Conservation (phyloP, 1,139 yeast species). For the Pichiaceae sp. region DNA sequence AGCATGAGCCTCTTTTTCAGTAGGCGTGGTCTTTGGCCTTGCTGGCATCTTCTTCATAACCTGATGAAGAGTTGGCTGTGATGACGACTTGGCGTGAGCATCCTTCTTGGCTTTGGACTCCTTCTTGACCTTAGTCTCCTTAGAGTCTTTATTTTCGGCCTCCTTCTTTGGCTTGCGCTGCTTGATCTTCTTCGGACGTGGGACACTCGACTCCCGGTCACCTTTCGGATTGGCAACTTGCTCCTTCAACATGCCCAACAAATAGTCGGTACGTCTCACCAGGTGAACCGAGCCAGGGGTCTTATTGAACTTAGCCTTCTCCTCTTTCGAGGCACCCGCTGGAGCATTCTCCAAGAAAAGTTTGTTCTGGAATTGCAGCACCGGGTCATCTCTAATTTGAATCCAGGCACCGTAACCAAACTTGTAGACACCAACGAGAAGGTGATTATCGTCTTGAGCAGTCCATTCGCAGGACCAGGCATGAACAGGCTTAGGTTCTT, state of each 20-base stretch:
- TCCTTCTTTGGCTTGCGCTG: conserved; percentile 19
- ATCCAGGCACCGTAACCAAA: conserved; percentile 97
- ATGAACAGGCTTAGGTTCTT: conserved; percentile 68
- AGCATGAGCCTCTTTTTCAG: conserved; percentile 12
- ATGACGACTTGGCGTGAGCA: neutral
- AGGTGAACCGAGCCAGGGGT: conserved; percentile 88
- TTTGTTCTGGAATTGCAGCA: conserved; percentile 78
- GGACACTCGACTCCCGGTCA: conserved; percentile 4
- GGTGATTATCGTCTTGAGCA: conserved; percentile 73
- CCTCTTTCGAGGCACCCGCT: conserved; percentile 24
- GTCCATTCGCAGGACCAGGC: conserved; percentile 93
- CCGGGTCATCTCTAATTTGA: conserved; percentile 91
- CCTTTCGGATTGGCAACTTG: conserved; percentile 15
- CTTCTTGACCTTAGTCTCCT: conserved; percentile 4
- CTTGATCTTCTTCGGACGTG: conserved; percentile 10
- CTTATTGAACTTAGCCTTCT: conserved; percentile 33
- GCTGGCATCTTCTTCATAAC: conserved; percentile 13
- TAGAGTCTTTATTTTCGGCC: too few relatives aligned
- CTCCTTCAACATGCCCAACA: conserved; percentile 60
- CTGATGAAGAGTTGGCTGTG: conserved; percentile 14
- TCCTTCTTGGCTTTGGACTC: conserved; percentile 4
- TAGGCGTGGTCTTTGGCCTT: conserved; percentile 4
- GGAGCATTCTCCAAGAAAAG: conserved; percentile 49
- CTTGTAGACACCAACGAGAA: conserved; percentile 79
- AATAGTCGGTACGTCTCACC: conserved; percentile 87